A percentile compares a stretch with the other conserved stretches of the same genome.
Evolutionary conservation across 2,329 filamentous ascomycete genomes (phyloP).

Genomic region (Scedosporium dehoogii): DNA sequence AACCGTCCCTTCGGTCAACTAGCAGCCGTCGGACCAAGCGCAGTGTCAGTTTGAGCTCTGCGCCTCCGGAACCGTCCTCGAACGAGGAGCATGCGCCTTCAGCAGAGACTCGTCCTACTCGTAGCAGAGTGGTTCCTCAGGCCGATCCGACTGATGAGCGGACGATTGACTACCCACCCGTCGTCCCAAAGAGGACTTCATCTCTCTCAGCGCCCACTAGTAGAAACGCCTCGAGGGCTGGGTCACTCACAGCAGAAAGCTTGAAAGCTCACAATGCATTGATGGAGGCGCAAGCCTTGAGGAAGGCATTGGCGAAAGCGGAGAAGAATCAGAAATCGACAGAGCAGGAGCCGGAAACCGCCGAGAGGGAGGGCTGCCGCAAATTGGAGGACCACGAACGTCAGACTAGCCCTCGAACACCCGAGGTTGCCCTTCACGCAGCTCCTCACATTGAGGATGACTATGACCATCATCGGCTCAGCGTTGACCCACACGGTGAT

Average conservation of each 20-base stretch:
- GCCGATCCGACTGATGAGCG: constrained; percentile 41
- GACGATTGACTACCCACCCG: constrained; percentile 51
- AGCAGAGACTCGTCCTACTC: constrained; percentile 31
- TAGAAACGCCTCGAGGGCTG: constrained; percentile 42
- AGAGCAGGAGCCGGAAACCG: not conserved
- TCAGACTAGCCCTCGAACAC: not conserved
- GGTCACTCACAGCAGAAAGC: constrained; percentile 49
- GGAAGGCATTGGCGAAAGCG: not conserved
- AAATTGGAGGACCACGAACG: not conserved
- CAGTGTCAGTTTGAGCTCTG: constrained; percentile 42
- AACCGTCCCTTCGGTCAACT: constrained; percentile 50
- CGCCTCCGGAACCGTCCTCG: constrained; percentile 25
- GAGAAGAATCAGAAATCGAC: constrained; percentile 3
- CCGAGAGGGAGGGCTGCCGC: not conserved
- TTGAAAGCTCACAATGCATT: constrained; percentile 43
- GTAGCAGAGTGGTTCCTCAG: constrained; percentile 33
- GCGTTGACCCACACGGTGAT: constrained; percentile 43
- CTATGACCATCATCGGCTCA: constrained; percentile 20
- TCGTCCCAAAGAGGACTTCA: constrained; percentile 45
- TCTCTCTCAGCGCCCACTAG: constrained; percentile 55
- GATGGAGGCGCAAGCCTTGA: constrained; percentile 1
- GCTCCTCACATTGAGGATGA: not conserved
- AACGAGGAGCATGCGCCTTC: constrained; percentile 31
- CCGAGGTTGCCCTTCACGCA: not conserved
- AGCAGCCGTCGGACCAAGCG: constrained; percentile 46